These are phyloP conservation scores for Nothophoma quercina DNA, from an alignment of 2,329 filamentous ascomycete species.

Conservation along the genomic window DNA sequence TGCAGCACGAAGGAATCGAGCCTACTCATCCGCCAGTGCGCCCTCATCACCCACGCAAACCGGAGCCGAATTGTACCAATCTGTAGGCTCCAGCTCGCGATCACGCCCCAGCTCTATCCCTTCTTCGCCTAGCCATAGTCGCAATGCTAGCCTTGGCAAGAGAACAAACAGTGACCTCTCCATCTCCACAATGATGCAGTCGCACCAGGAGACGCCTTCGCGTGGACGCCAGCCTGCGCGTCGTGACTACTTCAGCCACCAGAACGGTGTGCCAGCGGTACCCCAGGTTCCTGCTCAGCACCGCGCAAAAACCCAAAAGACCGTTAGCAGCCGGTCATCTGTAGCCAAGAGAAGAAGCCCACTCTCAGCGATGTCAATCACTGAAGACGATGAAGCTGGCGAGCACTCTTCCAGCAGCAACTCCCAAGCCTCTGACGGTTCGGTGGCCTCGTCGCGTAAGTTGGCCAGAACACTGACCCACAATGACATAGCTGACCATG, in stretches of 20 bases:
- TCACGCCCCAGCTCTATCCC: slow-evolving; percentile 19
- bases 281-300: slow-evolving; percentile 14
- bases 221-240: slow-evolving; percentile 17
- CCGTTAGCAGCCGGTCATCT: slow-evolving; percentile 14
- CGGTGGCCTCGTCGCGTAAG: slow-evolving; percentile 17
- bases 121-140: slow-evolving; percentile 14
- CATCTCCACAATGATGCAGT: slow-evolving; percentile 39
- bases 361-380: slow-evolving; percentile 16
- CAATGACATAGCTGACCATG: not conserved
- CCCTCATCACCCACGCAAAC: not conserved
- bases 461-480: not conserved
- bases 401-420: slow-evolving; percentile 12
- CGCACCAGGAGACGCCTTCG: slow-evolving; percentile 11
- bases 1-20: slow-evolving; percentile 22
- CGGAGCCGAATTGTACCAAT: not conserved
- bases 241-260: slow-evolving; percentile 7
- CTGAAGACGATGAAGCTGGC: slow-evolving; percentile 13
- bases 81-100: slow-evolving; percentile 4
- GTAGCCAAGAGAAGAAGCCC: slow-evolving; percentile 14
- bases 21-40: slow-evolving; percentile 11
- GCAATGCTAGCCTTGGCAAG: slow-evolving; percentile 12
- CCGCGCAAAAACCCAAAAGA: slow-evolving; percentile 5
- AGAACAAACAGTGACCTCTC: slow-evolving; percentile 27
- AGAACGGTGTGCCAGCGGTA: slow-evolving; percentile 7
- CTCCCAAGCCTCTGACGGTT: slow-evolving; percentile 12